A percentile compares a stretch with the other conserved stretches of the same genome.
These are phyloP conservation scores for Gamsiella multidivaricata DNA, from an alignment of 192 early-diverging fungal genomes.

Conservation along the genomic window DNA sequence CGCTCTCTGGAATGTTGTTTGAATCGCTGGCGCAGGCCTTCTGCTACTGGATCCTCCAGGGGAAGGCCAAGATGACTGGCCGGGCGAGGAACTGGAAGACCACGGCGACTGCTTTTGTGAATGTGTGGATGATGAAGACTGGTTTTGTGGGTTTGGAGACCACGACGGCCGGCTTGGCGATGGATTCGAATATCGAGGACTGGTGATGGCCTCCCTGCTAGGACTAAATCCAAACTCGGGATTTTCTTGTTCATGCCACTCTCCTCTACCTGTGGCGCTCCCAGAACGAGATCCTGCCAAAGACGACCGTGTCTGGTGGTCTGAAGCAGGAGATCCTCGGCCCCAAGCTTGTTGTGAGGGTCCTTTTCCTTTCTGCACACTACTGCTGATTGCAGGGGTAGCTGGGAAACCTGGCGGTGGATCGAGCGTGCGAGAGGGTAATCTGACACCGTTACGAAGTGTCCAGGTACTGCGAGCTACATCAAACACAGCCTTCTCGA, in stretches of 20 bases:
- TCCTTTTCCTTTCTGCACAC: not conserved
- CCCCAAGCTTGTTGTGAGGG: not conserved
- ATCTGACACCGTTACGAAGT: not conserved
- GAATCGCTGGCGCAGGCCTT: not conserved
- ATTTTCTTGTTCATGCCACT: slow-evolving; percentile 18
- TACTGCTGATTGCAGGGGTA: not conserved
- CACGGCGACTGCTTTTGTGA: not conserved
- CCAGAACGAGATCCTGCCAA: not conserved
- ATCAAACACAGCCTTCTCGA: slow-evolving; percentile 32
- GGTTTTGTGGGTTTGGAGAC: not conserved
- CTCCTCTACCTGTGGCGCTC: too few species aligned
- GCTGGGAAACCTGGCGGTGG: not conserved
- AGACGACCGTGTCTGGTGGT: not conserved
- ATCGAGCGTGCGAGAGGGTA: not conserved
- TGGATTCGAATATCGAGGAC: not conserved
- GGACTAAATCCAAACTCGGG: slow-evolving; percentile 15
- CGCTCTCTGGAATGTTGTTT: not conserved
- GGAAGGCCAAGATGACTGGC: slow-evolving; percentile 3
- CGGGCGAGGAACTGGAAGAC: not conserved
- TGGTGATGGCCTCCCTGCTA: not conserved
- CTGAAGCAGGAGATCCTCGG: not conserved
- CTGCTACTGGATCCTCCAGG: not conserved
- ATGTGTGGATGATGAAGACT: too few species aligned
- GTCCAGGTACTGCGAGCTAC: not conserved
- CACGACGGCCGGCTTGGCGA: too few species aligned